Evolutionary conservation across 257 asterid genomes (phyloP).

Genomic region (Lavandula angustifolia): DNA sequence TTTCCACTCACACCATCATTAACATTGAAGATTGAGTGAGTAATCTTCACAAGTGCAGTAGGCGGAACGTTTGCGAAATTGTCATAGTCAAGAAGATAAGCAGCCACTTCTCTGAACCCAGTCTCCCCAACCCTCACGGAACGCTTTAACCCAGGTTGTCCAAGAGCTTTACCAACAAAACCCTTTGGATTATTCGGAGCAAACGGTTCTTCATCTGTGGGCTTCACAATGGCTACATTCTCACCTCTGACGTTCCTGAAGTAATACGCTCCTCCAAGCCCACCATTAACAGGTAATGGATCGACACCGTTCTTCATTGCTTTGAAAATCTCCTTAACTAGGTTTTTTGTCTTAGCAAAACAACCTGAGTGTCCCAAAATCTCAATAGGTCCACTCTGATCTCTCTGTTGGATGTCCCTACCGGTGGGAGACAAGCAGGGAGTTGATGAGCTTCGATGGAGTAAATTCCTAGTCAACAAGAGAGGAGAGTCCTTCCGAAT

Average conservation of each 20-base stretch:
- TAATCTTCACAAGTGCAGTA: slow-evolving; percentile 87
- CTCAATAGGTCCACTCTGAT: slow-evolving; percentile 84
- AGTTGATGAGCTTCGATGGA: slow-evolving; percentile 94
- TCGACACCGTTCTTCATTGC: slow-evolving; percentile 77
- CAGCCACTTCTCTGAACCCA: slow-evolving; percentile 96
- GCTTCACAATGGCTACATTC: slow-evolving; percentile 93
- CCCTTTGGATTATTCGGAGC: slow-evolving; percentile 98
- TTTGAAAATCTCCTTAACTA: slow-evolving; percentile 76
- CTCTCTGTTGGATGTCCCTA: slow-evolving; percentile 73
- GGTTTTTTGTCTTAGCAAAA: slow-evolving; percentile 55
- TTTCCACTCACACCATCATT: slow-evolving; percentile 75
- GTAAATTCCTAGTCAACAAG: slow-evolving; percentile 68
- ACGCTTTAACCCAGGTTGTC: slow-evolving; percentile 88
- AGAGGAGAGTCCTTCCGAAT: slow-evolving; percentile 85
- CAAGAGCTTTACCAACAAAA: slow-evolving; percentile 87
- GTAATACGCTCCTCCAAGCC: slow-evolving; percentile 95
- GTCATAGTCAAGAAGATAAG: slow-evolving; percentile 86
- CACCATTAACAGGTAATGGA: slow-evolving; percentile 75
- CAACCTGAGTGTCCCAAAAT: slow-evolving; percentile 67
- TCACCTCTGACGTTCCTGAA: slow-evolving; percentile 82
- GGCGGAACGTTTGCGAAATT: slow-evolving; percentile 94
- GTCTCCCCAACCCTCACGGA: slow-evolving; percentile 94
- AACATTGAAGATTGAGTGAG: slow-evolving; percentile 86
- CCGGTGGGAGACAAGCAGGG: slow-evolving; percentile 98
- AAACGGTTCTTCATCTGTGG: slow-evolving; percentile 96